Base-by-base conservation (phyloP, 352 stramenopile species). In the Thalassiosira mediterranea region DNA sequence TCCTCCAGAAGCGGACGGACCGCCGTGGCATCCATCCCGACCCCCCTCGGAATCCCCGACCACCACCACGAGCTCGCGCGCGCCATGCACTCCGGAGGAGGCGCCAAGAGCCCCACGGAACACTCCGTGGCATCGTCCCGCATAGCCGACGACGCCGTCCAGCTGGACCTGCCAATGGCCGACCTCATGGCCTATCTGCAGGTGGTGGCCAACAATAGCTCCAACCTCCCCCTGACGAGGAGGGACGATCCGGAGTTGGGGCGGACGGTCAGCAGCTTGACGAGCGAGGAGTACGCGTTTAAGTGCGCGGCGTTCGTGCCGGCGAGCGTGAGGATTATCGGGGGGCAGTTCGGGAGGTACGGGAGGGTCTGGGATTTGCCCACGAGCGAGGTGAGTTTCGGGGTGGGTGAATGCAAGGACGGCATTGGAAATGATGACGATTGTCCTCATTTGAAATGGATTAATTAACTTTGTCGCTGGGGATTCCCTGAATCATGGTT, bases 131-230 rank as follows among this genome's bases (percentile, higher is more conserved):
- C n/a, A n/a, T n/a, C n/a, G n/a, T n/a, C 19, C 19, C 53, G 51
- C 10, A 23, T 44, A 29, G 25, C 46, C 0, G 81, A 89, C 56
- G 76, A 88, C 3, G 67, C 83, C 59, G 57, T 89, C 48, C 54
- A 80, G 31, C 67, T 85, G 3, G 84, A 90, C 34, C 54, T 90
- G 4, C 72, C 76, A 38, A 90, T 90, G 84, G 76, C 81, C 28
- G 84, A 92, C 57, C 67, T 90, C 0, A 90, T 92, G 81, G 81
- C 79, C 0, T 92, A 92, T 57, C 73, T 92, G 11, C 83, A 92
- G 67, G 68, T 89, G 19, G 83, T 92, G 46, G 86, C 83, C 8
- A 87, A 89, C 46, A 89, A 92, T 66, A 83, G 65, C n/a, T 83
- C 81, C 19, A 89, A 92, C 44, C 40, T 92, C 13, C 86, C 86